Percentiles rank a stretch among this genome's conserved stretches.
Evolutionary conservation across 2,329 filamentous ascomycete species (phyloP).

Genomic region (Emydomyces testavorans): DNA sequence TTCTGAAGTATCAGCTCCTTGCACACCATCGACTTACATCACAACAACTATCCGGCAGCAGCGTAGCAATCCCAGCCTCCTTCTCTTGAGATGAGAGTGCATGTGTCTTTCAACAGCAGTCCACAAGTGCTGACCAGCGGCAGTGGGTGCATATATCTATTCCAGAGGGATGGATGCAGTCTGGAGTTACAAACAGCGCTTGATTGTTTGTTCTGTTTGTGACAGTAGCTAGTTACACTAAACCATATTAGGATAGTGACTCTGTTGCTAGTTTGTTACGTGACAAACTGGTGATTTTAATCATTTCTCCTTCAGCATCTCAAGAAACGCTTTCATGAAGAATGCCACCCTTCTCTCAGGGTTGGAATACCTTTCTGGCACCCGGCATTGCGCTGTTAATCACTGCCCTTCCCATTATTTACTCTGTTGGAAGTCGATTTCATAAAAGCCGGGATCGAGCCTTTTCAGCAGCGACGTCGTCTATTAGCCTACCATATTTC

Average conservation of each 20-base stretch:
- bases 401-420: constrained; percentile 4
- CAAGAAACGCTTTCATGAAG: constrained; percentile 13
- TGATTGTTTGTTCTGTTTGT: too few relatives aligned
- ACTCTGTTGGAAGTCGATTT: background rate
- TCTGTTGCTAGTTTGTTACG: too few relatives aligned
- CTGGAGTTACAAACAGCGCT: too few relatives aligned
- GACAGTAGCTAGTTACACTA: too few relatives aligned
- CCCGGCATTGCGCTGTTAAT: constrained; percentile 5
- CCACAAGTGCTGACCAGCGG: background rate
- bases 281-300: too few relatives aligned
- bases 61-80: background rate
- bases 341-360: constrained; percentile 1
- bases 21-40: background rate
- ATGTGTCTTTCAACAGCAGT: background rate
- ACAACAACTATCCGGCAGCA: background rate
- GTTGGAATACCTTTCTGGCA: constrained; percentile 3
- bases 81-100: background rate
- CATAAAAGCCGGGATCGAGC: background rate
- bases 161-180: too few relatives aligned
- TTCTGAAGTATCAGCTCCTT: background rate
- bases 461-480: constrained; percentile 1
- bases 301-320: background rate
- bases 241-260: too few relatives aligned
- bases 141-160: too few relatives aligned
- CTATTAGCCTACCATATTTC: constrained; percentile 17